phyloP scores from a whole-genome alignment of 352 stramenopile species.

The Plasmopara viticola region DNA sequence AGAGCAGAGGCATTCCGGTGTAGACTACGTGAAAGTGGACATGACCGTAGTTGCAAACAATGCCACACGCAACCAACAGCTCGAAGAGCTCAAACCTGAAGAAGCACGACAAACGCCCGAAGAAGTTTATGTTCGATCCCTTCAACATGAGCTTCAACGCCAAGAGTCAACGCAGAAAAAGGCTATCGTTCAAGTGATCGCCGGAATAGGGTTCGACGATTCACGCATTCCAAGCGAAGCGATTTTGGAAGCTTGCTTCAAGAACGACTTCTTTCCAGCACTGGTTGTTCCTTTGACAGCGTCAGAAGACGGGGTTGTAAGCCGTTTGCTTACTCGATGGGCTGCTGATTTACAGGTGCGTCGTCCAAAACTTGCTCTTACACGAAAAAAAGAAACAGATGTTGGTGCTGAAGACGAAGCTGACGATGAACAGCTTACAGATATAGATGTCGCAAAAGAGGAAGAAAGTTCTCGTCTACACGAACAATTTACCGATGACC shows the following conservation, averaged over 20 bases:
- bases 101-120: conserved; percentile 12
- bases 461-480: conserved; percentile 37
- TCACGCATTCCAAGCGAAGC: conserved; percentile 32
- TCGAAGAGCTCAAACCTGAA: conserved; percentile 25
- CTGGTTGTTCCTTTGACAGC: conserved; percentile 40
- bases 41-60: conserved; percentile 3
- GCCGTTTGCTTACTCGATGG: conserved; percentile 33
- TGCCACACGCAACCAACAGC: conserved; percentile 8
- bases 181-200: conserved; percentile 17
- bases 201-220: conserved; percentile 19
- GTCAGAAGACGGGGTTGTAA: conserved; percentile 24
- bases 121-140: conserved; percentile 15
- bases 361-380: conserved; percentile 23
- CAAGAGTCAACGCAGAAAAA: conserved; percentile 1
- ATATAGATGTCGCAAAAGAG: conserved; percentile 33
- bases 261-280: conserved; percentile 39
- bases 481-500: conserved; percentile 39
- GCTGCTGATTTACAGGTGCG: conserved; percentile 6
- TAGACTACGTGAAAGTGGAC: conserved; percentile 19
- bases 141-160: conserved; percentile 15
- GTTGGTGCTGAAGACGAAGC: conserved; percentile 5
- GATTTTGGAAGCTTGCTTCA: conserved; percentile 37
- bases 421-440: conserved; percentile 10
- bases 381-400: conserved; percentile 13
- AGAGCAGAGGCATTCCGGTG: background rate